phyloP scores from a whole-genome alignment of 176 grass and related monocot genomes.

The Oryza meridionalis region DNA sequence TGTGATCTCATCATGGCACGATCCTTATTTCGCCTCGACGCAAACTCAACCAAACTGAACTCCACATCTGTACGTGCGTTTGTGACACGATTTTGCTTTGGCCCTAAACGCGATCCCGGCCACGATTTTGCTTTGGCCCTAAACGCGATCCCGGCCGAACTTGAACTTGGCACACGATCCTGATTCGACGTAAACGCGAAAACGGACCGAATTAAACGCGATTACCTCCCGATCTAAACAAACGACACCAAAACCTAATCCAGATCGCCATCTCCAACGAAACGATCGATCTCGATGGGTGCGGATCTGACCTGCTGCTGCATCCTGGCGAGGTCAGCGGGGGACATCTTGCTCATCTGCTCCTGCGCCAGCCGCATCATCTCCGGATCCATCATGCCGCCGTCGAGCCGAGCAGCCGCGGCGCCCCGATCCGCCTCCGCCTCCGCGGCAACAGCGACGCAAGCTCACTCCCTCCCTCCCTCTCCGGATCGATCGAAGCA shows the following conservation, averaged over 20 bases:
- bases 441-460: neutral
- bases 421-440: conserved; percentile 5
- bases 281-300: neutral
- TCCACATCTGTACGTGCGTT: too few relatives aligned
- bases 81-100: neutral
- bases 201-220: neutral
- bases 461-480: neutral
- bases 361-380: conserved; percentile 89
- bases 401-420: neutral
- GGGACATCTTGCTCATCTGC: conserved; percentile 93
- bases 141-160: neutral
- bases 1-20: neutral
- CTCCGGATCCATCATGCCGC: conserved; percentile 91
- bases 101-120: too few relatives aligned
- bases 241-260: neutral
- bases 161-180: neutral
- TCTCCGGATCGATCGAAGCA: neutral
- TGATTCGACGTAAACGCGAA: neutral
- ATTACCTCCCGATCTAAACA: conserved; percentile 22
- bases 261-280: too few relatives aligned
- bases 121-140: neutral
- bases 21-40: neutral
- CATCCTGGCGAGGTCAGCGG: conserved; percentile 84
- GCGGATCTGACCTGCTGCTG: conserved; percentile 76
- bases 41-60: neutral